Conservation (phyloP, 2,329 filamentous ascomycete species). For the Cladosporium sp. region DNA sequence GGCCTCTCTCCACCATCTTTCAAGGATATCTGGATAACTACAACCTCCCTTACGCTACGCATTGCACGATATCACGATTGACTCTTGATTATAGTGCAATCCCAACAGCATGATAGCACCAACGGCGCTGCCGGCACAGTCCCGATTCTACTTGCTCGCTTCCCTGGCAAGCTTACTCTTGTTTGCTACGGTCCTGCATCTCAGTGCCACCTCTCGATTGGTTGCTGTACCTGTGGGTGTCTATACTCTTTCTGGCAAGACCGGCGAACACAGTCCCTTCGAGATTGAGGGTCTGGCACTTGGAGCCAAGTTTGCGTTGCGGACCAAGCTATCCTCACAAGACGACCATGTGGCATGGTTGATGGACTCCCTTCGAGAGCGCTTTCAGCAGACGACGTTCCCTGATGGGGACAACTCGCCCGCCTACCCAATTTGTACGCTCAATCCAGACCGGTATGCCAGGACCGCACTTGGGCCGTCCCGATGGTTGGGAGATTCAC, state of each 20-base stretch:
- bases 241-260: not conserved
- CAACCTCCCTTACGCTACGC: not conserved
- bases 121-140: not conserved
- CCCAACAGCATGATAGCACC: not conserved
- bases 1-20: too few relatives aligned
- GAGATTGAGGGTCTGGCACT: conserved; percentile 12
- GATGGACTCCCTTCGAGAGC: not conserved
- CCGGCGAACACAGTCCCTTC: not conserved
- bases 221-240: not conserved
- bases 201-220: not conserved
- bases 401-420: not conserved
- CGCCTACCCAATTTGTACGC: not conserved
- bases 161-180: not conserved
- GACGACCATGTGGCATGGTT: not conserved
- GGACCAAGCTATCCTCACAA: not conserved
- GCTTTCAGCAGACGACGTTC: not conserved
- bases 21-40: not conserved
- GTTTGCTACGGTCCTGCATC: not conserved
- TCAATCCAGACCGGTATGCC: not conserved
- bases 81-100: not conserved
- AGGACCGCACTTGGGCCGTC: not conserved
- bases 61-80: not conserved
- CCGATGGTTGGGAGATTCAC: not conserved
- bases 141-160: not conserved
- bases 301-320: not conserved